Conservation (phyloP, 1,139 yeast species). For the Taphrina communis region DNA sequence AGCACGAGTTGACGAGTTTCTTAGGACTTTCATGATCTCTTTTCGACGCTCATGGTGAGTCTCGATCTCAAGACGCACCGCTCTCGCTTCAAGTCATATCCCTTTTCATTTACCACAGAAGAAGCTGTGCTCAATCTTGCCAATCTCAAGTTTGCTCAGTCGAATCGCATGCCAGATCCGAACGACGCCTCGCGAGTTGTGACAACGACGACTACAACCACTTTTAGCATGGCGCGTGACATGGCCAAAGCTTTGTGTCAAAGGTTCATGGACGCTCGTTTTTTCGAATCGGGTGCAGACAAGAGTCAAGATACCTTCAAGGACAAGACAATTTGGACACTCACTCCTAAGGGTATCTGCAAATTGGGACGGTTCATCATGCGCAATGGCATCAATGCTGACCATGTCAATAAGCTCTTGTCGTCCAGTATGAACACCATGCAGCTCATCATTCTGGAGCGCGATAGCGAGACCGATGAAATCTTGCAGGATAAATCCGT, state of each 20-base stretch:
- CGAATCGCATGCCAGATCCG: constrained; percentile 53
- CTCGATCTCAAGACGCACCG: constrained; percentile 54
- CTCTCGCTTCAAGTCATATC: constrained; percentile 50
- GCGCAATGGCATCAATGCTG: constrained; percentile 60
- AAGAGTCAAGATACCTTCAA: constrained; percentile 64
- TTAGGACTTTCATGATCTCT: constrained; percentile 63
- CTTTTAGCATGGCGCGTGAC: constrained; percentile 63
- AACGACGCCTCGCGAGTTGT: constrained; percentile 48
- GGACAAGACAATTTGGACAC: constrained; percentile 63
- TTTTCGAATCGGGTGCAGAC: constrained; percentile 78
- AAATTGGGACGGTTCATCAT: constrained; percentile 66
- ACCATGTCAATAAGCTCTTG: constrained; percentile 58
- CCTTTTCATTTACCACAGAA: constrained; percentile 62
- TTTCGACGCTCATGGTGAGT: constrained; percentile 60
- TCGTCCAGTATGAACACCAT: constrained; percentile 68
- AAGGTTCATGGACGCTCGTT: constrained; percentile 67
- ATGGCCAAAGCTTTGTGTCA: constrained; percentile 61
- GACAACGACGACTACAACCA: constrained; percentile 61
- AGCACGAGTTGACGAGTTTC: not conserved
- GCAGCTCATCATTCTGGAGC: constrained; percentile 71
- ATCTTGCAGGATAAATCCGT: constrained; percentile 69
- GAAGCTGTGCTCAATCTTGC: constrained; percentile 63
- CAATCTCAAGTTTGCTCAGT: constrained; percentile 54
- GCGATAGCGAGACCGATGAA: constrained; percentile 66
- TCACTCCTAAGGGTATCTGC: constrained; percentile 90